These are phyloP conservation scores for Trichosporon faecale DNA, from an alignment of 1,284 basidiomycete genomes.

Conservation along the genomic window DNA sequence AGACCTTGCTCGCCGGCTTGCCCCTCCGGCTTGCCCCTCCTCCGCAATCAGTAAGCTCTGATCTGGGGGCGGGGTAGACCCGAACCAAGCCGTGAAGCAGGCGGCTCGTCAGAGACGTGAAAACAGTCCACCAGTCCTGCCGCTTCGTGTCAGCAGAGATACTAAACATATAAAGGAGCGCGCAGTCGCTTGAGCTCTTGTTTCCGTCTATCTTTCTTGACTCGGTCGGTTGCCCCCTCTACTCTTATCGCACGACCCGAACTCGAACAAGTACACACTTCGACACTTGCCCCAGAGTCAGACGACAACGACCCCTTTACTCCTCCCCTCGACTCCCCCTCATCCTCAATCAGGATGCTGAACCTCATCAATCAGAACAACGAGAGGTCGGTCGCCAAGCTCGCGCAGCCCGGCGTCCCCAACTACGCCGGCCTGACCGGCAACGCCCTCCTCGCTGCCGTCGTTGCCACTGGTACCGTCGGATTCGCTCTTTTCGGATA, in stretches of 20 bases:
- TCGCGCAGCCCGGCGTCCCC: background rate
- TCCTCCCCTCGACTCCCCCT: background rate
- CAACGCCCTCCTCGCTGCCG: conserved; percentile 37
- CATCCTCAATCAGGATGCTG: conserved; percentile 9
- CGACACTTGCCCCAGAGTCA: background rate
- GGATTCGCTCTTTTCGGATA: conserved; percentile 49
- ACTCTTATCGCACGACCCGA: conserved; percentile 2
- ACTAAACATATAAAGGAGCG: background rate
- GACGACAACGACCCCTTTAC: background rate
- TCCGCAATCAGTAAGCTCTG: conserved; percentile 8
- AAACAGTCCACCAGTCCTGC: background rate
- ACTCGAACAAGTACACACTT: background rate
- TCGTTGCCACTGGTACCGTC: conserved; percentile 45
- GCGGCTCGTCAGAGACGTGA: conserved; percentile 3
- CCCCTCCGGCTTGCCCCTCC: conserved; percentile 10
- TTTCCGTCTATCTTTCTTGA: background rate
- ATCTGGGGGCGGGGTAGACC: conserved; percentile 11
- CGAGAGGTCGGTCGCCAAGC: conserved; percentile 10
- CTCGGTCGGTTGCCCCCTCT: background rate
- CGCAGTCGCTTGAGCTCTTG: background rate
- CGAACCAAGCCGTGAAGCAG: background rate
- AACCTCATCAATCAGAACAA: conserved; percentile 19
- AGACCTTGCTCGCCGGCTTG: too few relatives aligned
- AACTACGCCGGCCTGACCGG: conserved; percentile 43
- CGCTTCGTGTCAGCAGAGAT: background rate